These are phyloP conservation scores for Volutella citrinella DNA, from an alignment of 2,329 filamentous ascomycete species.

Conservation along the genomic window DNA sequence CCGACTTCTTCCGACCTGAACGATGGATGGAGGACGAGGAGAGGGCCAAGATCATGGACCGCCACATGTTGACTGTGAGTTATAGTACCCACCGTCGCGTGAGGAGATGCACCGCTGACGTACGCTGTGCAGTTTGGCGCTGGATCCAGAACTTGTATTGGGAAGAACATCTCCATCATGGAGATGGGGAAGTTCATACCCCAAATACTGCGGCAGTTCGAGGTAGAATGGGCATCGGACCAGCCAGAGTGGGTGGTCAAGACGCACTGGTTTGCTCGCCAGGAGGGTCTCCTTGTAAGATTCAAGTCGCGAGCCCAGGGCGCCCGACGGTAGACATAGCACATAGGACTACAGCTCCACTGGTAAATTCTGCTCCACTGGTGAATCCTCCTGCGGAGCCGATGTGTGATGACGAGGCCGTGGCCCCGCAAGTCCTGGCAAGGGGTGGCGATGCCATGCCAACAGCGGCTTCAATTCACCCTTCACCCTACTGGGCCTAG, in stretches of 20 bases:
- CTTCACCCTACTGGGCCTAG: too few species aligned
- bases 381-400: too few species aligned
- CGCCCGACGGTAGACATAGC: background rate
- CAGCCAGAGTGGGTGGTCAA: slow-evolving; percentile 2
- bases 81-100: too few species aligned
- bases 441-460: too few species aligned
- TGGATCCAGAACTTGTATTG: slow-evolving; percentile 49
- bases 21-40: slow-evolving; percentile 38
- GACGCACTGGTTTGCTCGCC: slow-evolving; percentile 5
- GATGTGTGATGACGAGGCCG: too few species aligned
- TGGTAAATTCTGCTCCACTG: too few species aligned
- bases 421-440: too few species aligned
- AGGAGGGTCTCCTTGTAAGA: slow-evolving; percentile 13
- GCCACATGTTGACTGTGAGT: too few species aligned
- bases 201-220: slow-evolving; percentile 14
- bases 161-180: slow-evolving; percentile 17
- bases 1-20: slow-evolving; percentile 54
- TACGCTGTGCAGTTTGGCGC: slow-evolving; percentile 53
- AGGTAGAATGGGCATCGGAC: slow-evolving; percentile 7
- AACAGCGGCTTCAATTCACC: too few species aligned
- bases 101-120: too few species aligned
- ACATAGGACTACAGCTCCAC: background rate
- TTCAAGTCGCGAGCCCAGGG: background rate
- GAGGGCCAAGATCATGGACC: slow-evolving; percentile 12
- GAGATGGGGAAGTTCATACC: slow-evolving; percentile 16